Evolutionary conservation across 2,329 filamentous ascomycete genomes (phyloP).

Genomic region (Cryphonectria japonica): DNA sequence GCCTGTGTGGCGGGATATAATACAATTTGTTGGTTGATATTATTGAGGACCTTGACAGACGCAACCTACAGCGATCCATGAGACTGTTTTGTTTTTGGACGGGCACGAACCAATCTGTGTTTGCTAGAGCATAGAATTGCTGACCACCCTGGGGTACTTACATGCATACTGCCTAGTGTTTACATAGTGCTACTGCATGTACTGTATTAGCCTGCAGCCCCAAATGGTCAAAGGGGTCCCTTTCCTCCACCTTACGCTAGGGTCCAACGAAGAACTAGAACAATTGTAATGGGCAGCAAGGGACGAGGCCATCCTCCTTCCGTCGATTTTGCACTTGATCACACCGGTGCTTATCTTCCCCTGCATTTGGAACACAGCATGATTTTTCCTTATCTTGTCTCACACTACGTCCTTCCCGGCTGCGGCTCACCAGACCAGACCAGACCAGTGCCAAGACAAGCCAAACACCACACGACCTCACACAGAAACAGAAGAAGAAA

Average conservation of each 20-base stretch:
- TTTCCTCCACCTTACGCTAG: neutral
- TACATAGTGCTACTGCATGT: neutral
- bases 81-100: neutral
- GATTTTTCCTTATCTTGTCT: neutral
- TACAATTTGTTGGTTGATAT: neutral
- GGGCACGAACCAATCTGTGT: no score
- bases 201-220: neutral
- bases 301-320: conserved; percentile 1
- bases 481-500: neutral
- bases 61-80: neutral
- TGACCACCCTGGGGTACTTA: neutral
- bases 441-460: neutral
- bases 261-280: neutral
- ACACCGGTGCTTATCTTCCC: conserved; percentile 10
- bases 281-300: neutral
- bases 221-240: neutral
- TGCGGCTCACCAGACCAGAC: neutral
- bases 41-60: neutral
- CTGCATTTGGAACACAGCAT: neutral
- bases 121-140: neutral
- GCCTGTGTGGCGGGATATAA: neutral
- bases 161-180: neutral
- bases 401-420: neutral
- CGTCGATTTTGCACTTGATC: neutral
- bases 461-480: neutral